Base-by-base conservation (phyloP, 208 protist genomes). In the Wallacemonas sp. region DNA sequence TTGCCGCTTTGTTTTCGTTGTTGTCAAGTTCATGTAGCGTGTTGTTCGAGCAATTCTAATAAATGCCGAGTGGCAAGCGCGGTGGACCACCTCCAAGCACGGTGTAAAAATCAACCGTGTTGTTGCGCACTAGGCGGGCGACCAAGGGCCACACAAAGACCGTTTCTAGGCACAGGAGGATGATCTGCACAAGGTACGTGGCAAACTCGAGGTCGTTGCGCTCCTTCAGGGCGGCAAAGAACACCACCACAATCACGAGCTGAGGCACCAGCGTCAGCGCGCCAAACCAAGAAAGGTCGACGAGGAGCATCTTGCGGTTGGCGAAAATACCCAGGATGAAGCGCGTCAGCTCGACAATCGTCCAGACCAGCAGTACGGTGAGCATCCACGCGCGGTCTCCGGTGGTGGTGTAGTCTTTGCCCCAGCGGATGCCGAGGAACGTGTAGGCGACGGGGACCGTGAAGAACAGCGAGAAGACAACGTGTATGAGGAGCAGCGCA, bases 91-190 rank as follows among this genome's bases (percentile, higher is more conserved):
- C 52, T 3, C 69, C 72, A 18, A 91, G 72, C 0, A 65, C 67
- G 0, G 91, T 77, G 69, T 87, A 93, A 57, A 84, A 92, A 65
- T 95, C 79, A 55, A 95, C 67, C 22, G 80, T 77, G 63, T 90
- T 92, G 57, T 89, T 78, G 11, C 77, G 57, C 18, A 79, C 78
- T 0, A 93, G 46, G 11, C 74, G 80, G 20, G 76, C 67, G 2
- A 72, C 72, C 0, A 90, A 20, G 20, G 72, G 45, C 52, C 52
- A 59, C 0, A 59, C 52, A 41, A 16, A 59, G 4, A 59, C n/a
- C 3, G 28, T 61, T 71, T 95, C 86, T 7, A 72, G 18, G 1
- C 49, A 38, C 18, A 91, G 57, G 2, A 95, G 44, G 12, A 91
- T 74, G 7, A 91, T 55, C 70, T 93, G 78, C 46, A 70, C 77